These are phyloP conservation scores for Candida buenavistaensis DNA, from an alignment of 1,139 yeast species.

Conservation along the genomic window DNA sequence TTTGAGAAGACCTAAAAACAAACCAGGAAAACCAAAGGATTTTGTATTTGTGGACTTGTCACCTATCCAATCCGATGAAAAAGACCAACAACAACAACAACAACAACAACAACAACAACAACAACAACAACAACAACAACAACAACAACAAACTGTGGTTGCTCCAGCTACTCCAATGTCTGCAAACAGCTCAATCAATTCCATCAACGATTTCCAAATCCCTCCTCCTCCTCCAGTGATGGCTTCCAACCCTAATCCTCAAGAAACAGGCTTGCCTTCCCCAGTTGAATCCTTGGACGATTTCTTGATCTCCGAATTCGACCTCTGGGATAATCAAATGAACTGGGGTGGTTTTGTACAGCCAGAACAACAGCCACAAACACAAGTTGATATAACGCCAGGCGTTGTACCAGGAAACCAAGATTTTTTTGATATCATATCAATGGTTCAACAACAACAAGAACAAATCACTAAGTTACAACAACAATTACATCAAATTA, in stretches of 20 bases:
- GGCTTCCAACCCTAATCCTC: too few relatives aligned
- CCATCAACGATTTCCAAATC: constrained; percentile 1
- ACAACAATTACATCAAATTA: constrained; percentile 19
- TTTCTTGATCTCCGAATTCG: constrained; percentile 14
- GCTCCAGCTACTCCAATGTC: constrained; percentile 9
- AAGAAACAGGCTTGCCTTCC: constrained; percentile 13
- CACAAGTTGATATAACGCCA: constrained; percentile 3
- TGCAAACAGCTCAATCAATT: constrained; percentile 7
- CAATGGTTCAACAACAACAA: constrained; percentile 22
- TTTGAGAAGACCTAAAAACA: constrained; percentile 50
- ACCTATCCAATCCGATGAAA: constrained; percentile 40
- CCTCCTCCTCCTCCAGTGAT: constrained; percentile 1
- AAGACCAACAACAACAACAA: constrained; percentile 4
- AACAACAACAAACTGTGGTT: constrained; percentile 4
- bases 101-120: constrained; percentile 4
- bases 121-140: constrained; percentile 5
- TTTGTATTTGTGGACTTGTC: constrained; percentile 57
- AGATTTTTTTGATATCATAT: constrained; percentile 5
- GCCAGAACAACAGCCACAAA: constrained; percentile 7
- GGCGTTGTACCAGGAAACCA: background rate
- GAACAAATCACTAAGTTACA: constrained; percentile 27
- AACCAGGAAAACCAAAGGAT: constrained; percentile 53
- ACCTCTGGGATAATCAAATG: constrained; percentile 8
- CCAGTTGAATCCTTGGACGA: constrained; percentile 16
- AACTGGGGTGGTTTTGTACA: constrained; percentile 5